These are phyloP conservation scores for Phaffia australis DNA, from an alignment of 768 basidiomycete species.

Conservation along the genomic window DNA sequence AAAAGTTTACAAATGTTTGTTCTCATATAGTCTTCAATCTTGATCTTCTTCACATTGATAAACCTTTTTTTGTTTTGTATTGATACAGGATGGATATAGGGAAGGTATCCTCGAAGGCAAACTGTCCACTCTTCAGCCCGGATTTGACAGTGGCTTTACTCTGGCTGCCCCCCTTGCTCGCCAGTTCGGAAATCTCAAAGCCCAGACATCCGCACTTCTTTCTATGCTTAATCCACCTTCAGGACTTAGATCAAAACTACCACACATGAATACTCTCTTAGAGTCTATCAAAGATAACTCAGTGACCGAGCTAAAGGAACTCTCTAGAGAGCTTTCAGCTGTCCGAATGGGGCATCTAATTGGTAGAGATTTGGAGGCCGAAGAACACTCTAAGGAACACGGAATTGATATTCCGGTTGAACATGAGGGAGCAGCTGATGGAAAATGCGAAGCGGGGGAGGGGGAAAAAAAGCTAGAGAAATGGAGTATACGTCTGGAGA, in stretches of 20 bases:
- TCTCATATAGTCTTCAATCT: not conserved
- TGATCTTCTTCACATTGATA: not conserved
- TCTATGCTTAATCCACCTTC: conserved; percentile 34
- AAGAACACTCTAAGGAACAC: conserved; percentile 52
- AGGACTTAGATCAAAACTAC: conserved; percentile 17
- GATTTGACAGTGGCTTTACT: conserved; percentile 80
- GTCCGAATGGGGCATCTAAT: conserved; percentile 62
- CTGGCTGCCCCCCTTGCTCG: conserved; percentile 62
- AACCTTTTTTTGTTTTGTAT: not conserved
- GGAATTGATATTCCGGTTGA: conserved; percentile 5
- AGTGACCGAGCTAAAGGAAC: conserved; percentile 44
- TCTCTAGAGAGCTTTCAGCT: conserved; percentile 49
- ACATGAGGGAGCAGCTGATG: no score
- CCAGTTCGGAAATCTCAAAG: conserved; percentile 66
- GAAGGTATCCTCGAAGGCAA: conserved; percentile 92
- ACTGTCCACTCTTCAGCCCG: conserved; percentile 70
- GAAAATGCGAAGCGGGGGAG: no score
- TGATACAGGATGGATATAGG: conserved; percentile 71
- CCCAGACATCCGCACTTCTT: conserved; percentile 54
- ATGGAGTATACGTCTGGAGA: no score
- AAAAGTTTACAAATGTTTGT: conserved; percentile 22
- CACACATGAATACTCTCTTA: not conserved
- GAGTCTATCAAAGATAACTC: not conserved
- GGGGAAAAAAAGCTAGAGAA: no score
- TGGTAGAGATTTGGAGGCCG: conserved; percentile 65